A percentile compares a stretch with the other conserved stretches of the same genome.
Evolutionary conservation across 805 yeast species (phyloP).

Genomic region (Kazachstania kunashirensis): DNA sequence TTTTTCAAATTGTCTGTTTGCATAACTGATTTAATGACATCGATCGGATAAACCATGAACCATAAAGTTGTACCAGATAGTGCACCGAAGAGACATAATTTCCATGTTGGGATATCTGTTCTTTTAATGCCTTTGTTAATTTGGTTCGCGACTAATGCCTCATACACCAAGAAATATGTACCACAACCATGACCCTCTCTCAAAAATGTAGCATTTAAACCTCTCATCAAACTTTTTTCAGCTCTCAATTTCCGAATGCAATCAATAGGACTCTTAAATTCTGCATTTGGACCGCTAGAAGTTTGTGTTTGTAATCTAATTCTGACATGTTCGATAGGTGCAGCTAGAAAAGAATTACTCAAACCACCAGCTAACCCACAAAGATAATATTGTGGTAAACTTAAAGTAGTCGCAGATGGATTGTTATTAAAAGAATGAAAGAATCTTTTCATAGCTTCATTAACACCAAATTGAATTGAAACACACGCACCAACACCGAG

Average conservation of each 20-base stretch:
- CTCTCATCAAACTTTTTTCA: slow-evolving; percentile 61
- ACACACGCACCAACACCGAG: slow-evolving; percentile 98
- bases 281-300: slow-evolving; percentile 33
- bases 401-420: slow-evolving; percentile 31
- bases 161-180: slow-evolving; percentile 80
- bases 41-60: slow-evolving; percentile 78
- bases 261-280: slow-evolving; percentile 46
- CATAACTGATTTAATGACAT: slow-evolving; percentile 80
- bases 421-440: slow-evolving; percentile 33
- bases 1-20: slow-evolving; percentile 60
- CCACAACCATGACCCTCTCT: slow-evolving; percentile 89
- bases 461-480: slow-evolving; percentile 89
- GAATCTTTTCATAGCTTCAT: slow-evolving; percentile 83
- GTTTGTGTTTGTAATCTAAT: slow-evolving; percentile 80
- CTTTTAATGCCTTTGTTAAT: slow-evolving; percentile 38
- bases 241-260: slow-evolving; percentile 41
- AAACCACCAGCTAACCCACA: slow-evolving; percentile 91
- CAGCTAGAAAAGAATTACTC: slow-evolving; percentile 78
- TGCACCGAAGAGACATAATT: slow-evolving; percentile 81
- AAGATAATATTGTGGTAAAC: slow-evolving; percentile 57
- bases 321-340: slow-evolving; percentile 93
- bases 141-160: slow-evolving; percentile 63
- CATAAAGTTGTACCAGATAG: slow-evolving; percentile 84
- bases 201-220: slow-evolving; percentile 68
- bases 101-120: slow-evolving; percentile 77